Evolutionary conservation across 768 basidiomycete genomes (phyloP), one percentile per base, ranked within the genome.

Genomic region (Tephrocybe sp.): DNA sequence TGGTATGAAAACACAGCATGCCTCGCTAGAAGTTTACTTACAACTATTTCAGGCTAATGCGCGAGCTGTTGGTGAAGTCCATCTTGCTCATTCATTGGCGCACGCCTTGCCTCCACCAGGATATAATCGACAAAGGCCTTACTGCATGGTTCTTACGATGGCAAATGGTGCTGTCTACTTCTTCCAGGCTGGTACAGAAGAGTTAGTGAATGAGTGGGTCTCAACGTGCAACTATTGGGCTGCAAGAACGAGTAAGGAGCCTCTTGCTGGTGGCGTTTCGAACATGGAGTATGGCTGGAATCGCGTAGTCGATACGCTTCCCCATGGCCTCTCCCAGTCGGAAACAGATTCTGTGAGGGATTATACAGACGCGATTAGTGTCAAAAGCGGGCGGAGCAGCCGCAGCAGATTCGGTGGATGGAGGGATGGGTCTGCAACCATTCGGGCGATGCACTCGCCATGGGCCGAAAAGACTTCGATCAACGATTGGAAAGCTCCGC

Each of bases 261-360:
- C 97, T 1, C 78, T 99, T 2, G 80, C 89, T 1, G 97, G 97
- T 4, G 97, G 97, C 19, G 95, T 99, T 7, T 94, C 92, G 41
- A 99, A 98, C 70, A 96, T 98, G 90, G 97, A 99, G 67, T 97
- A 98, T 63, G 97, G 97, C 8, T 99, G 97, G 97, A 95, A 84
- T 65, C 80, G 91, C 16, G 78, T 92, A 7, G 58, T 74, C 21
- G 87, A 87, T 51, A 62, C 75, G 3, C 58, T 74, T 32, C 65
- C 73, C 16, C 80, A 80, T 49, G 70, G 68, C 1, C 78, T 79
- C 5, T 78, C 84, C 9, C 64, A 71, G 19, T 84, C 87, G 18
- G 84, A 89, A 46, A 76, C 76, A 45, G 83, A 83, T 40, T 63
- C 77, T 13, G 44, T 72, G 9, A 67, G 68, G 40, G 75, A 86